Conservation (phyloP, 352 stramenopile genomes). For the Plasmopara muralis region DNA sequence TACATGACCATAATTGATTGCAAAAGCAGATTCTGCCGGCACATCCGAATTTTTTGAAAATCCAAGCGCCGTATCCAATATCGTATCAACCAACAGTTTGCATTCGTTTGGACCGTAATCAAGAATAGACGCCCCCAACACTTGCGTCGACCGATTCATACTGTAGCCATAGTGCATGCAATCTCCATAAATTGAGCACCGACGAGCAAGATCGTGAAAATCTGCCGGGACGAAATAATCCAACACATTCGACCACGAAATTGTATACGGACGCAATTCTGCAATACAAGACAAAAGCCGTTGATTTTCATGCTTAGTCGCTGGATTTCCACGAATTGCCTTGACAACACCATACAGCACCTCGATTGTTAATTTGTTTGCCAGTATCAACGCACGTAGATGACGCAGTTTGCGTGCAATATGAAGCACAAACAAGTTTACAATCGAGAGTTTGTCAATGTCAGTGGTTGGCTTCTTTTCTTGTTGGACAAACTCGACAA, state of each 20-base stretch:
- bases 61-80: conserved; percentile 13
- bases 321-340: not conserved
- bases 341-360: conserved; percentile 5
- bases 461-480: not conserved
- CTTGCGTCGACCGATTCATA: conserved; percentile 24
- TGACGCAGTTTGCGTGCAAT: conserved; percentile 14
- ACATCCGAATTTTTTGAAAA: not conserved
- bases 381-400: conserved; percentile 5
- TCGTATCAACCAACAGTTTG: conserved; percentile 2
- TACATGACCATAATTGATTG: not conserved
- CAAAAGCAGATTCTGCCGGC: not conserved
- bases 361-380: not conserved
- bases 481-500: not conserved
- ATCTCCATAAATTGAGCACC: conserved; percentile 17
- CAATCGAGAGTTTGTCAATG: conserved; percentile 8
- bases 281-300: conserved; percentile 17
- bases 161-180: conserved; percentile 28
- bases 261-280: conserved; percentile 15
- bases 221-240: conserved; percentile 23
- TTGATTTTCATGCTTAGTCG: conserved; percentile 2
- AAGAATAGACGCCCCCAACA: conserved; percentile 19
- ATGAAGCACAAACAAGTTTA: conserved; percentile 23
- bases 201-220: conserved; percentile 26
- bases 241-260: conserved; percentile 24
- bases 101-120: conserved; percentile 5